These are phyloP conservation scores for Sphaerostilbella broomeana DNA, from an alignment of 2,329 filamentous ascomycete species.

Conservation along the genomic window DNA sequence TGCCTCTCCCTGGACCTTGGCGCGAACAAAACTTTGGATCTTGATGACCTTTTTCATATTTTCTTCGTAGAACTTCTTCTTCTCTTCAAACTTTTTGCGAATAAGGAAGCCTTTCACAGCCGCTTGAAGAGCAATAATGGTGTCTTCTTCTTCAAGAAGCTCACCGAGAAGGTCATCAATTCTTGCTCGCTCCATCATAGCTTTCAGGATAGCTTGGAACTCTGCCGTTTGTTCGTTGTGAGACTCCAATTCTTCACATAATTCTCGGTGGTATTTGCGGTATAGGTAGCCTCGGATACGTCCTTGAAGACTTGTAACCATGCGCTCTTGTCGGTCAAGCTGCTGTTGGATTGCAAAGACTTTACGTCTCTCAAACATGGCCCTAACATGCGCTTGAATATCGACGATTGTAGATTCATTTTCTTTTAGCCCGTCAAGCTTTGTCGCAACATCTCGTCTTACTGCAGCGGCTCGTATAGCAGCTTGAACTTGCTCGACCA, in stretches of 20 bases:
- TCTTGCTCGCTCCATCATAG: constrained; percentile 68
- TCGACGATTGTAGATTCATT: constrained; percentile 41
- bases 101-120: constrained; percentile 67
- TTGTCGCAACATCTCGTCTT: constrained; percentile 42
- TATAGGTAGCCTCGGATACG: constrained; percentile 58
- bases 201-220: constrained; percentile 70
- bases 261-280: constrained; percentile 52
- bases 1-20: constrained; percentile 91
- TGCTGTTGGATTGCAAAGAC: constrained; percentile 44
- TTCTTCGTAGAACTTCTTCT: constrained; percentile 81
- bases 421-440: constrained; percentile 41
- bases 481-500: constrained; percentile 44
- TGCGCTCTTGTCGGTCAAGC: constrained; percentile 50
- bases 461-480: constrained; percentile 50
- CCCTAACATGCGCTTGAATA: constrained; percentile 55
- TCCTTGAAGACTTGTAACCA: constrained; percentile 59
- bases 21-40: constrained; percentile 92
- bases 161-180: constrained; percentile 69
- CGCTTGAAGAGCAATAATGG: constrained; percentile 67
- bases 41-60: constrained; percentile 99
- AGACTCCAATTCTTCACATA: constrained; percentile 64
- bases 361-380: constrained; percentile 51
- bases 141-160: constrained; percentile 77
- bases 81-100: constrained; percentile 70
- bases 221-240: constrained; percentile 60